These are phyloP conservation scores for Phytophthora citricola DNA, from an alignment of 352 stramenopile genomes.

Conservation along the genomic window DNA sequence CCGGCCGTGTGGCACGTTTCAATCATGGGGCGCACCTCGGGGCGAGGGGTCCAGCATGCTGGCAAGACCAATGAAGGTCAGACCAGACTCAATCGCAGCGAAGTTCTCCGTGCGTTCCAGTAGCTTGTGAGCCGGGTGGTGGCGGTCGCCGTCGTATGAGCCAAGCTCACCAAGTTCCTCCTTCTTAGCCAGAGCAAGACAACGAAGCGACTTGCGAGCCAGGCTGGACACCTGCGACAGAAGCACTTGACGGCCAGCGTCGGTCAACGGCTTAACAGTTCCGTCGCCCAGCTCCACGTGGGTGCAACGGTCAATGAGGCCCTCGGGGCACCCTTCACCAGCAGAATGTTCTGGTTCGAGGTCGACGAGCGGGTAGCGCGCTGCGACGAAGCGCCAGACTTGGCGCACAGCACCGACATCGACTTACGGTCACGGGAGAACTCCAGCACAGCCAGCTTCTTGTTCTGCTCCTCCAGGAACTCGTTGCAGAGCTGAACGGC, in stretches of 20 bases:
- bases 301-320: slow-evolving; percentile 96
- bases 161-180: slow-evolving; percentile 87
- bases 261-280: slow-evolving; percentile 92
- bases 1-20: slow-evolving; percentile 94
- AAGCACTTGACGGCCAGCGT: slow-evolving; percentile 85
- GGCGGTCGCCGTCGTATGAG: slow-evolving; percentile 84
- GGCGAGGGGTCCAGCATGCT: slow-evolving; percentile 98
- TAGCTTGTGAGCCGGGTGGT: slow-evolving; percentile 85
- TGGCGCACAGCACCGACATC: slow-evolving; percentile 96
- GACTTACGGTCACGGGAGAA: slow-evolving; percentile 98
- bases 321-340: slow-evolving; percentile 99
- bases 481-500: slow-evolving; percentile 88
- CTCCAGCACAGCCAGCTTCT: slow-evolving; percentile 95
- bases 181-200: slow-evolving; percentile 97
- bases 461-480: slow-evolving; percentile 80
- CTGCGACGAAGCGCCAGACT: slow-evolving; percentile 37
- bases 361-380: slow-evolving; percentile 70
- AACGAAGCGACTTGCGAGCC: slow-evolving; percentile 94
- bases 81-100: slow-evolving; percentile 93
- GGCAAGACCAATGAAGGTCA: slow-evolving; percentile 98
- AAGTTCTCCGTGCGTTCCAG: slow-evolving; percentile 91
- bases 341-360: slow-evolving; percentile 91
- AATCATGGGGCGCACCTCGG: slow-evolving; percentile 97
- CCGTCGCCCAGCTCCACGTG: slow-evolving; percentile 94
- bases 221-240: slow-evolving; percentile 92